Evolutionary conservation across 257 asterid genomes (phyloP), one percentile per base, ranked within the genome.

Genomic region (Fraxinus cuspidata): DNA sequence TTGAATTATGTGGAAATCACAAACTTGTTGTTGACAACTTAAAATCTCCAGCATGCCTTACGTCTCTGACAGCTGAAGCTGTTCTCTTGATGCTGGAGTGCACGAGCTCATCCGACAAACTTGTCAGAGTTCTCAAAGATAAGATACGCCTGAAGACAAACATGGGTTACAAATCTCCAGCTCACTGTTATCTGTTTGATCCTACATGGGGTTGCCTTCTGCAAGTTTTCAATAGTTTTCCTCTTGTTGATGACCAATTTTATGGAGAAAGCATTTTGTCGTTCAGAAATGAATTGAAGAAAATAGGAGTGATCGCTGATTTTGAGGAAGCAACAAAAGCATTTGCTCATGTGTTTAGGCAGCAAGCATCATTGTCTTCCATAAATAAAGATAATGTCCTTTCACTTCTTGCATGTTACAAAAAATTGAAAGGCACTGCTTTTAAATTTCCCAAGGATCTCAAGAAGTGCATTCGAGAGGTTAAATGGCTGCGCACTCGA

Each of bases 171-270:
- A 79, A 76, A 40, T 18, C 65, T 35, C 84, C 85, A 0, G 40
- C 80, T 10, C 77, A 81, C 65, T 84, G 88, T 71, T 76, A n/a
- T 70, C 72, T 79, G 77, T 58, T 65, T 38, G 82, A 81, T 81
- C 85, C 85, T 35, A 42, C 27, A 7, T 81, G 85, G 88, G 88
- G 80, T 65, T 76, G 80, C 77, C 84, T 84, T 71, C 70, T 84
- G 51, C 77, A 78, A 79, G 82, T 78, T 64, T 81, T 84, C 70
- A 42, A 47, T 60, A 47, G 77, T 44, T 84, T 76, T 40, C 85
- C 88, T 38, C 77, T 84, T 11, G 58, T 84, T 34, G 85, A 84
- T 73, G 66, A 18, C 56, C 64, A 21, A 1, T 81, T 84, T 74
- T 84, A 84, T 65, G 77, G 72, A 19, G 32, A 37, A 18, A 40